phyloP scores from a whole-genome alignment of 75 land plant genomes.

The Pinus albicaulis region DNA sequence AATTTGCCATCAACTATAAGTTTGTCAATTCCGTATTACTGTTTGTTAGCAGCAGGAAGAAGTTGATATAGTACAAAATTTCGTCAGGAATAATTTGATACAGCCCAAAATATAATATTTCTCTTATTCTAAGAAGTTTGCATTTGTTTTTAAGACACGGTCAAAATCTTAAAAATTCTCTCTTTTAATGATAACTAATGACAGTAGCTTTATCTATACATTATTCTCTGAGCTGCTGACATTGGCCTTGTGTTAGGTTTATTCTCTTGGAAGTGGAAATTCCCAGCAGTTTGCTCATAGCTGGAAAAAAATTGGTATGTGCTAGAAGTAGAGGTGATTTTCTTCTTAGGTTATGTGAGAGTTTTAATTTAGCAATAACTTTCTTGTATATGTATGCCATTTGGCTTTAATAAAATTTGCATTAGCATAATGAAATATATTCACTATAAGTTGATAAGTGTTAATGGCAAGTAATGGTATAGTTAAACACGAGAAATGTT shows the following conservation, averaged over 20 bases:
- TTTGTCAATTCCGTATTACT: neutral
- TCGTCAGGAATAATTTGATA: neutral
- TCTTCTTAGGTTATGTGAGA: neutral
- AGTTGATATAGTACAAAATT: neutral
- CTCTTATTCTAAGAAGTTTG: neutral
- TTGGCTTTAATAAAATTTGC: neutral
- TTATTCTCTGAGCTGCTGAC: neutral
- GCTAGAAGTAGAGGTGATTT: neutral
- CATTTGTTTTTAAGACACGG: neutral
- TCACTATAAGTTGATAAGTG: neutral
- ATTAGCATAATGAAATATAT: neutral
- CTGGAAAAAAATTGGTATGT: conserved; percentile 57
- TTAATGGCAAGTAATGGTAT: too few relatives aligned
- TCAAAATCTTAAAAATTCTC: neutral
- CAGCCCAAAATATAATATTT: neutral
- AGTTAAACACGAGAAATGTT: neutral
- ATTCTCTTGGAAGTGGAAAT: conserved; percentile 54
- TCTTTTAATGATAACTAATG: neutral
- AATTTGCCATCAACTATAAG: neutral
- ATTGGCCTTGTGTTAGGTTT: conserved; percentile 28
- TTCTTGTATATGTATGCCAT: neutral
- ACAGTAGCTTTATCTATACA: neutral
- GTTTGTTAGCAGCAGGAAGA: neutral
- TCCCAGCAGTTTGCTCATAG: conserved; percentile 33
- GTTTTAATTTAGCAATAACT: neutral